Percentiles rank a stretch among this genome's conserved stretches.
These are phyloP conservation scores for Suillus paluster DNA, from an alignment of 768 basidiomycete species.

Conservation along the genomic window DNA sequence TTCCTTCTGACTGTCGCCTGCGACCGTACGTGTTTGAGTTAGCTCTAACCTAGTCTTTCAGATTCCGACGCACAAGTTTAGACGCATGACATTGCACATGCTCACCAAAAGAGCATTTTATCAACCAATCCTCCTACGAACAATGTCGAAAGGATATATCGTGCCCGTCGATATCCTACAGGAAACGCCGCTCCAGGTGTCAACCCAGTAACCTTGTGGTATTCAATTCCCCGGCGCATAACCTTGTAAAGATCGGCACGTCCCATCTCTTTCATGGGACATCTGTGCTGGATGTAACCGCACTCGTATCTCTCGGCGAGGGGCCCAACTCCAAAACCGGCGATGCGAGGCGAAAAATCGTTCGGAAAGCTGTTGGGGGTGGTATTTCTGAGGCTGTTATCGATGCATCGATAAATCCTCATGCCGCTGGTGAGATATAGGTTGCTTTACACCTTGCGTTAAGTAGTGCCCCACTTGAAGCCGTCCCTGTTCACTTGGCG, in stretches of 20 bases:
- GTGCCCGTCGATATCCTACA: slow-evolving; percentile 54
- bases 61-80: slow-evolving; percentile 12
- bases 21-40: slow-evolving; percentile 2
- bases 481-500: slow-evolving; percentile 79
- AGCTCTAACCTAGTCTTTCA: slow-evolving; percentile 14
- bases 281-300: slow-evolving; percentile 48
- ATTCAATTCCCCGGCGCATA: slow-evolving; percentile 49
- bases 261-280: slow-evolving; percentile 67
- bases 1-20: no score
- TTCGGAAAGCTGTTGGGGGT: slow-evolving; percentile 72
- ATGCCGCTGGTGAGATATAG: slow-evolving; percentile 65
- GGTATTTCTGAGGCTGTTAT: slow-evolving; percentile 68
- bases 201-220: slow-evolving; percentile 57
- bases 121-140: slow-evolving; percentile 27
- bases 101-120: slow-evolving; percentile 17
- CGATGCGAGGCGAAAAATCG: slow-evolving; percentile 59
- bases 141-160: slow-evolving; percentile 61
- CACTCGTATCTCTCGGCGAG: slow-evolving; percentile 62
- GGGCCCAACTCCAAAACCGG: slow-evolving; percentile 50
- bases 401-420: slow-evolving; percentile 69
- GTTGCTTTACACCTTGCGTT: not conserved
- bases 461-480: slow-evolving; percentile 39
- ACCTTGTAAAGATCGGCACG: slow-evolving; percentile 62
- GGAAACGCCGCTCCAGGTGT: slow-evolving; percentile 37
- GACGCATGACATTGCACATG: slow-evolving; percentile 25